Base-by-base conservation (phyloP, 805 yeast species). In the Metschnikowia borealis region DNA sequence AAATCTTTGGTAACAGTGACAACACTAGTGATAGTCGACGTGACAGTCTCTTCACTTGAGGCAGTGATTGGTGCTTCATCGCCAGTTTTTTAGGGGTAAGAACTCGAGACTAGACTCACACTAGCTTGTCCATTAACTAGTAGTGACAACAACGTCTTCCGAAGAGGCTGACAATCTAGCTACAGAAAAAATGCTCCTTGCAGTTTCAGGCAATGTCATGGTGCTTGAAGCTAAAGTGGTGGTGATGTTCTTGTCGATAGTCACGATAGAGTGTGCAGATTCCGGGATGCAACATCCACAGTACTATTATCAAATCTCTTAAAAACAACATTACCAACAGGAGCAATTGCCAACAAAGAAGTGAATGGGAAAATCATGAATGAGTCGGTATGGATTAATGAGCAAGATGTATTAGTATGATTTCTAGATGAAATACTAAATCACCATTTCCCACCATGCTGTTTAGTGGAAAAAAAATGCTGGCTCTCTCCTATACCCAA, bases 121-220 rank as follows among this genome's bases (percentile, higher is more conserved):
- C n/a, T n/a, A n/a, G n/a, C n/a, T n/a, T n/a, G 51, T 23, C 62
- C 61, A 29, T 52, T 64, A 44, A 73, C 65, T 75, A 53, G 72
- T 68, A 58, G 81, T 79, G 44, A 71, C 73, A 64, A 71, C 51
- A 32, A 69, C 62, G 20, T 58, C 50, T 42, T 54, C 33, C 10
- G 40, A 48, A 20, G 55, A 31, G 14, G 67, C 59, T 54, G 81
- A n/a, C n/a, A n/a, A n/a, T n/a, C n/a, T n/a, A n/a, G n/a, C n/a
- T n/a, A n/a, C n/a, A n/a, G n/a, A n/a, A n/a, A n/a, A n/a, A n/a
- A n/a, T n/a, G 63, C 67, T 51, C 21, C 71, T 52, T 14, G 65
- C 63, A 15, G 66, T 44, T 32, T 64, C 60, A 29, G 67, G 60
- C 32, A 64, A 50, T 5, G 65, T 61, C 34, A 58, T 52, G 32